phyloP scores from a whole-genome alignment of 1,139 yeast genomes.

The Hyphopichia burtonii region DNA sequence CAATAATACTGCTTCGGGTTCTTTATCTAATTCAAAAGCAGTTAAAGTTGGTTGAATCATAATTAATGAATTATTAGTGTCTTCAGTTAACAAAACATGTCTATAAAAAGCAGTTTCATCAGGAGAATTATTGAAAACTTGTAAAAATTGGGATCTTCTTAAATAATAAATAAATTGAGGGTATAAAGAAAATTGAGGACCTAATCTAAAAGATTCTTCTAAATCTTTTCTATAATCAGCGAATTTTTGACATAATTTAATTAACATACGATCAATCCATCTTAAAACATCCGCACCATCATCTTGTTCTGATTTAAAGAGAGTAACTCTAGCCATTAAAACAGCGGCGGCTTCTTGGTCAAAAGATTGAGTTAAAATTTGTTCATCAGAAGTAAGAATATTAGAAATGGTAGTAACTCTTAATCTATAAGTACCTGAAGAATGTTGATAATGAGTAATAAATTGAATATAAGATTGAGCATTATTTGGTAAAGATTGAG shows the following conservation, averaged over 20 bases:
- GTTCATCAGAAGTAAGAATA: conserved; percentile 52
- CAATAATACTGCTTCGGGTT: conserved; percentile 89
- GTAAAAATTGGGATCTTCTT: conserved; percentile 94
- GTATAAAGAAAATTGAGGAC: conserved; percentile 53
- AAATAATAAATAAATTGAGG: conserved; percentile 96
- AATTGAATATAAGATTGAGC: conserved; percentile 65
- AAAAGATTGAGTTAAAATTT: conserved; percentile 62
- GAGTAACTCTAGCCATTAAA: conserved; percentile 89
- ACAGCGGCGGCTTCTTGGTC: conserved; percentile 99
- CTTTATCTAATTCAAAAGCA: conserved; percentile 74
- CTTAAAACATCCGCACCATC: conserved; percentile 54
- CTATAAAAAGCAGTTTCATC: conserved; percentile 98
- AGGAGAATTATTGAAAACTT: conserved; percentile 96
- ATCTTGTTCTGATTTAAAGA: conserved; percentile 78
- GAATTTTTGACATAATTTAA: conserved; percentile 50
- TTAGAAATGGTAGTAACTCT: conserved; percentile 89
- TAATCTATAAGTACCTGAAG: conserved; percentile 78
- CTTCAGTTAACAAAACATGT: conserved; percentile 88
- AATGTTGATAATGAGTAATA: conserved; percentile 75
- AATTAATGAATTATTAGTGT: conserved; percentile 86
- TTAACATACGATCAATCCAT: conserved; percentile 53
- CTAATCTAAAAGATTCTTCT: conserved; percentile 46
- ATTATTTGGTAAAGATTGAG: conserved; percentile 44
- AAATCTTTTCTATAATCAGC: conserved; percentile 52
- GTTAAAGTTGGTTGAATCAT: conserved; percentile 97